Evolutionary conservation across 257 asterid species (phyloP).

Genomic region (Solanum virginianum): DNA sequence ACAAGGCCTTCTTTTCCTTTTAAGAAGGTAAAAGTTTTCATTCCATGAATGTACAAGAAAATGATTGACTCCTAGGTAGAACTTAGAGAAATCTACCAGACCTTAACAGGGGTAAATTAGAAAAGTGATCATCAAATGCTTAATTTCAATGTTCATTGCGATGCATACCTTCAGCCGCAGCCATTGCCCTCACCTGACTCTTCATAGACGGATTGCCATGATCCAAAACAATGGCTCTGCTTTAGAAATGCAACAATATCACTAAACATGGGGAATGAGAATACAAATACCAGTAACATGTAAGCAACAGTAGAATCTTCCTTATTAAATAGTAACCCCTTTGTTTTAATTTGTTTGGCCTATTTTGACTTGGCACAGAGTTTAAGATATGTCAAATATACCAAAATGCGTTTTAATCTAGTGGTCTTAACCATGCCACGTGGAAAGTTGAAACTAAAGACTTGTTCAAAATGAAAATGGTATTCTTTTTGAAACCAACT

Average conservation of each 20-base stretch:
- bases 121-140: background rate
- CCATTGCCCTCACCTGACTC: constrained; percentile 61
- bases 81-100: background rate
- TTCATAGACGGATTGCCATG: constrained; percentile 66
- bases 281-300: background rate
- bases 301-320: background rate
- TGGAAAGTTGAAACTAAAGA: background rate
- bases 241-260: constrained; percentile 9
- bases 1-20: background rate
- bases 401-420: background rate
- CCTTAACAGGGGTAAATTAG: background rate
- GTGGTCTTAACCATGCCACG: background rate
- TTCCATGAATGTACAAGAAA: background rate
- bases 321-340: background rate
- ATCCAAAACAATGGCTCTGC: constrained; percentile 89
- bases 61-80: background rate
- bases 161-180: constrained; percentile 72
- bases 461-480: background rate
- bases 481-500: background rate
- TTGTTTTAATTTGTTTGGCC: background rate
- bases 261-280: background rate
- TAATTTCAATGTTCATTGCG: background rate
- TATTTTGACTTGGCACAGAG: background rate
- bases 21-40: background rate
- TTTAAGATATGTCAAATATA: background rate